Evolutionary conservation across 768 basidiomycete genomes (phyloP), one percentile per base, ranked within the genome.

Genomic region (Trametes gibbosa): DNA sequence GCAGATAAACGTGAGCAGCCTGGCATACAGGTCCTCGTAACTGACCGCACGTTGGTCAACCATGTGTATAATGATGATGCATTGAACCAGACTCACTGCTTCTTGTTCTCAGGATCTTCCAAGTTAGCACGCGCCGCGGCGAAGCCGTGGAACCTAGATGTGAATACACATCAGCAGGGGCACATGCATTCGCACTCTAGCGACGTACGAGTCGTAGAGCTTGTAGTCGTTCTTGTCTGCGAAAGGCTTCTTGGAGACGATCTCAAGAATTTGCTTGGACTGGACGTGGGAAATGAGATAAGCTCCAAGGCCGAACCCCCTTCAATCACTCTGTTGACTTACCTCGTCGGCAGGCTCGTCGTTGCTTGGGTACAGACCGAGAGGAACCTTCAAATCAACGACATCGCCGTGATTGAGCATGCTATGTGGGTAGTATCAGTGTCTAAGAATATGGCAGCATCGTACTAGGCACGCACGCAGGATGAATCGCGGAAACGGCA

Each of bases 101-200:
- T 80, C 68, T 79, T 78, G 69, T 85, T 86, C 57, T 85, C 82
- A 21, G 74, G 68, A 51, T 85, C 74, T 25, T 77, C 74, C 53
- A 86, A 73, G 67, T 87, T 74, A 1, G 77, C 85, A 47, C 85
- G 76, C 3, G 86, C 85, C 19, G 84, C 86, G 5, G 85, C 83
- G 75, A 79, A 88, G 34, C 85, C 85, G 63, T 87, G 85, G 73
- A 80, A 79, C 74, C 82, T 83, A 56, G 8, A 14, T 16, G 23
- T 47, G 32, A 34, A n/a, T 39, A 24, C 25, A 7, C 19, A 48
- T n/a, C 39, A 8, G 23, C 21, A 13, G 29, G 29, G 29, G 4
- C 29, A 4, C 29, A 5, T 32, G 29, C n/a, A 39, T 2, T 10
- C 24, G 17, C 13, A 8, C 40, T 2, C 23, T 4, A 24, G 12